phyloP scores from a whole-genome alignment of 1,284 basidiomycete genomes.

The Heliocybe sulcata region DNA sequence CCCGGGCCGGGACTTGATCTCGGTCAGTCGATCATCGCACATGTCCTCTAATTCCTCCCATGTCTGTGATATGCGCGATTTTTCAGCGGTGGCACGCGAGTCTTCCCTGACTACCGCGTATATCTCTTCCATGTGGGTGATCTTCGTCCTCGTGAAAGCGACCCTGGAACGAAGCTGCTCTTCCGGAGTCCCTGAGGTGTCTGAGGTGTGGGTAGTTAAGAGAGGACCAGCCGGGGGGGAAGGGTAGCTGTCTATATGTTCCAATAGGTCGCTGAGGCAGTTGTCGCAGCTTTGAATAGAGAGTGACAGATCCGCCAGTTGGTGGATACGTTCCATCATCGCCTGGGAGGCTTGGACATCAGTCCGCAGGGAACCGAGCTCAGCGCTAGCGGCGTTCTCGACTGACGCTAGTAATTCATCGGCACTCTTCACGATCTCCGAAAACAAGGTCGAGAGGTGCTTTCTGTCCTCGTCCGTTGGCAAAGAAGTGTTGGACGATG shows the following conservation, averaged over 20 bases:
- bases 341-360: slow-evolving; percentile 48
- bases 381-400: slow-evolving; percentile 36
- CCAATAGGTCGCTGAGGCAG: slow-evolving; percentile 73
- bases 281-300: slow-evolving; percentile 53
- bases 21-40: slow-evolving; percentile 57
- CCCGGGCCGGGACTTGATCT: slow-evolving; percentile 53
- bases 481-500: slow-evolving; percentile 35
- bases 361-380: slow-evolving; percentile 49
- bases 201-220: slow-evolving; percentile 39
- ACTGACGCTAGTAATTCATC: slow-evolving; percentile 36
- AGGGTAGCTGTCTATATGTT: slow-evolving; percentile 75
- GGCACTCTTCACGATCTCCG: slow-evolving; percentile 36
- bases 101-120: slow-evolving; percentile 44
- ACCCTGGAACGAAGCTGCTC: slow-evolving; percentile 59
- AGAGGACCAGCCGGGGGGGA: slow-evolving; percentile 44
- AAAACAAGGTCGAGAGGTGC: slow-evolving; percentile 39
- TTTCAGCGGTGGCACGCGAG: slow-evolving; percentile 48
- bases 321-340: slow-evolving; percentile 42
- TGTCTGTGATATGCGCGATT: slow-evolving; percentile 60
- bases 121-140: slow-evolving; percentile 37
- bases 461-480: slow-evolving; percentile 41
- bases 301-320: slow-evolving; percentile 43
- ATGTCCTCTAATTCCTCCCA: slow-evolving; percentile 77
- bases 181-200: slow-evolving; percentile 39
- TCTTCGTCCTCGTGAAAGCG: slow-evolving; percentile 45